Base-by-base conservation (phyloP, 2,329 filamentous ascomycete genomes). In the Xylaria sp. region DNA sequence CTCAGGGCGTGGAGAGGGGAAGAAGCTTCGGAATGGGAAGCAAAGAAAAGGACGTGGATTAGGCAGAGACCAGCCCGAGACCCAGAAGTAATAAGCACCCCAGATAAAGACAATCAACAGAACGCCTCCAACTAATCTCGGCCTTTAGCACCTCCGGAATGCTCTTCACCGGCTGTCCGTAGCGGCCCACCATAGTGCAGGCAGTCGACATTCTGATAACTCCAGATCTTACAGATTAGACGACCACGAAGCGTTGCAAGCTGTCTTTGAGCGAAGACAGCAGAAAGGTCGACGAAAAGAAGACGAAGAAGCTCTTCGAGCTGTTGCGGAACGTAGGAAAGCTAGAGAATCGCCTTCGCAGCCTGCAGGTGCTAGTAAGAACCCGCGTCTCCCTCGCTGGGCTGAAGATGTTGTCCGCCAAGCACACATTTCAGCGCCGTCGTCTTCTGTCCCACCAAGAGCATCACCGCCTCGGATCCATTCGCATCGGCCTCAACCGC, bases 331-430 rank as follows among this genome's bases (percentile, higher is more conserved):
- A 40, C 67, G 61, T 40, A 69, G 69, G 47, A 68, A 67, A 38
- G 56, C 67, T 9, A 70, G 65, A 19, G 53, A 64, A 9, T 64
- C 59, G 21, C 63, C 67, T 19, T 62, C 60, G 12, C 49, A 56
- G 19, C 28, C 53, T 17, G 55, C 53, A 43, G 57, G 46, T 61
- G 33, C 9, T 50, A 12, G 11, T 23, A 71, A 67, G 45, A 62
- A 64, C 4, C 69, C 67, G 52, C 67, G 67, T 47, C 68, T 74
- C 19, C 72, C 71, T 15, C 40, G n/a, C 28, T 74, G 73, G 72
- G 73, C 73, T 50, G 65, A 45, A 21, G 52, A 69, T 35, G 65
- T 72, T 21, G 63, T 73, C 25, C 54, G 63, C 21, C 65, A 67
- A 59, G 65, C 65, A 23, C 66, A 66, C 19, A 65, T 66, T 25